Evolutionary conservation across 2,329 filamentous ascomycete genomes (phyloP).

Genomic region (Aspergillus viridinutans): DNA sequence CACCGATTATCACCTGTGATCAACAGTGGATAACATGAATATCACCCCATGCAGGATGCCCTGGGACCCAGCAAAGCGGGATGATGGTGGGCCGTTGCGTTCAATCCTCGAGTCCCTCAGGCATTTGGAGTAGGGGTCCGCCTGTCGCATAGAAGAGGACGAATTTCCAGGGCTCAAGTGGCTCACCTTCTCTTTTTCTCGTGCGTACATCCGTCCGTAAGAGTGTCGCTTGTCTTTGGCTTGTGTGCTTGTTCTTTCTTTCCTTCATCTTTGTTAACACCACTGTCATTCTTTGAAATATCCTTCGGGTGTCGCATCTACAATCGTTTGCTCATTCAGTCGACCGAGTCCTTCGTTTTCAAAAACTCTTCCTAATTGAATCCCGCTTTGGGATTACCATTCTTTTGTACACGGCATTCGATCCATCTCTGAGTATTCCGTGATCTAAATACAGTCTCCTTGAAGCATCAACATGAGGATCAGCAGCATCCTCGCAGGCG

Average conservation of each 20-base stretch:
- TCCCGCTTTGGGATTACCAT: not conserved
- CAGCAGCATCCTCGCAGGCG: conserved; percentile 44
- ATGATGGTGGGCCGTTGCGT: not conserved
- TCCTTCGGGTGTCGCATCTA: not conserved
- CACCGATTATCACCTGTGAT: conserved; percentile 14
- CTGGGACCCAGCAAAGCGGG: conserved; percentile 3
- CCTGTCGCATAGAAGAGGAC: not conserved
- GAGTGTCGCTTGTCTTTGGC: not conserved
- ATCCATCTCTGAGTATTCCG: not conserved
- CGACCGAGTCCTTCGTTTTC: not conserved
- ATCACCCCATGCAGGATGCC: conserved; percentile 3
- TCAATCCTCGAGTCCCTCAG: conserved; percentile 2
- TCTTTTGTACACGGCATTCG: not conserved
- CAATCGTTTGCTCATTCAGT: not conserved
- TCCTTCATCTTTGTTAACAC: not conserved
- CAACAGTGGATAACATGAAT: conserved; percentile 8
- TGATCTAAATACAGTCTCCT: not conserved
- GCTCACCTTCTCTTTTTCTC: not conserved
- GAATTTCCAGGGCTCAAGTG: not conserved
- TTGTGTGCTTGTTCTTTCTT: not conserved
- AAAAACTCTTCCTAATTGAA: not conserved
- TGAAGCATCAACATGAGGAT: conserved; percentile 46
- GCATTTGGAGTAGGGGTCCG: not conserved
- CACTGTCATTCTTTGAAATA: not conserved
- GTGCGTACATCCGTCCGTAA: not conserved